A percentile compares a stretch with the other conserved stretches of the same genome.
Conservation (phyloP, 192 early-diverging fungal genomes). For the Backusella westeae region DNA sequence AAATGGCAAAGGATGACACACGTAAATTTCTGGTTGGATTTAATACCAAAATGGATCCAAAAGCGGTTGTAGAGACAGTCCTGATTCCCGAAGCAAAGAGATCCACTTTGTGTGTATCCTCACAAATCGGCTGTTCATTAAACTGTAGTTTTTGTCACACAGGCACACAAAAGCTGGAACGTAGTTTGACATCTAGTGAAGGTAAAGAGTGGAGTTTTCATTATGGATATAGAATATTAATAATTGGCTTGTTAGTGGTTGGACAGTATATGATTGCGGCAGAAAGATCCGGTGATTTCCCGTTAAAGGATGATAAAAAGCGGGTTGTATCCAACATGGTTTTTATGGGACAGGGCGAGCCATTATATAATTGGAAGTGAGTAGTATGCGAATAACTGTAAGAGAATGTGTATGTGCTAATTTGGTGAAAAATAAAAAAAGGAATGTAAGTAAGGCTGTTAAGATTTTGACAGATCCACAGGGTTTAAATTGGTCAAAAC, state of each 20-base stretch:
- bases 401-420: no score
- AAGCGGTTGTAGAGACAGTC: slow-evolving; percentile 71
- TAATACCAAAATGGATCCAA: slow-evolving; percentile 45
- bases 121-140: slow-evolving; percentile 86
- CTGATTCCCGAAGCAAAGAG: slow-evolving; percentile 67
- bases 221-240: neutral
- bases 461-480: slow-evolving; percentile 54
- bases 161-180: slow-evolving; percentile 79
- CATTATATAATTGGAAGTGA: slow-evolving; percentile 78
- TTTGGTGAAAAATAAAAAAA: no score
- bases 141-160: slow-evolving; percentile 89
- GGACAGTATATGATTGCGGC: slow-evolving; percentile 70
- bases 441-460: slow-evolving; percentile 57
- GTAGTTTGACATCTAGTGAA: slow-evolving; percentile 73
- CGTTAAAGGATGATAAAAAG: slow-evolving; percentile 38
- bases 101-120: slow-evolving; percentile 77
- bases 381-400: slow-evolving; percentile 19
- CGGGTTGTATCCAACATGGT: slow-evolving; percentile 78
- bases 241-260: slow-evolving; percentile 34
- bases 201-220: slow-evolving; percentile 26
- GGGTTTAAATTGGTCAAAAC: slow-evolving; percentile 63
- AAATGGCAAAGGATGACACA: slow-evolving; percentile 56
- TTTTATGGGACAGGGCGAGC: slow-evolving; percentile 94
- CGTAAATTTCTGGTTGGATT: slow-evolving; percentile 64
- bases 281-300: slow-evolving; percentile 59